Evolutionary conservation across 1,139 yeast genomes (phyloP), one percentile per base, ranked within the genome.

Genomic region (Pichia sp.): DNA sequence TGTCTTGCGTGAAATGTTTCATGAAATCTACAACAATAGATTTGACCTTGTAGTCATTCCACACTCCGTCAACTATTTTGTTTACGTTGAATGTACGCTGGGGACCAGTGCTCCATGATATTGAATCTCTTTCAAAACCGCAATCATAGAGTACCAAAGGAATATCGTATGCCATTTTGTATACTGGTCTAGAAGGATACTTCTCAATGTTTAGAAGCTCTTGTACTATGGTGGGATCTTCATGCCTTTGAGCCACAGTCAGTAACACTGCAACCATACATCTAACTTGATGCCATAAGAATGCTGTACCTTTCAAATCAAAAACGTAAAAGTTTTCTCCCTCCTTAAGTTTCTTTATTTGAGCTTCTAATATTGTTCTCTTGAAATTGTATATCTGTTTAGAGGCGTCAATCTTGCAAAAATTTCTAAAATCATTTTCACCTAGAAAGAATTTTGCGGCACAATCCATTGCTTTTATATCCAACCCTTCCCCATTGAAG

Each of bases 211-310:
- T 78, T 52, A 91, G 66, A 55, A 95, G 70, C 1, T 81, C 77
- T 13, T 67, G 66, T 1, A 95, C 73, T 1, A 90, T 66, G 0
- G 69, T 65, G 0, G 88, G 83, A 0, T 67, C 56, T 67, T 95
- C 99, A 28, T 80, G 74, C 18, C 74, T 74, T 66, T 90, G 96
- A 1, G 96, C 99, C 4, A 91, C 82, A 25, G 85, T 69, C 51
- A 95, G 80, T 50, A 95, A 67, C 7, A 87, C 74, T 0, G 96
- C 96, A 71, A 90, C 80, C 96, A 95, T 93, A 60, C 96, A 90
- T 49, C 99, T 78, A 22, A 95, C 99, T 67, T 95, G 99, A 66
- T 95, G 98, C 99, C 99, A 95, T 54, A 95, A 71, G 61, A 95
- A 95, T 7, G 99, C 99, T 2, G 88, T 74, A 0, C 99, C 99